Evolutionary conservation across 306 rosid genomes (phyloP).

Genomic region (Dryas octopetala): DNA sequence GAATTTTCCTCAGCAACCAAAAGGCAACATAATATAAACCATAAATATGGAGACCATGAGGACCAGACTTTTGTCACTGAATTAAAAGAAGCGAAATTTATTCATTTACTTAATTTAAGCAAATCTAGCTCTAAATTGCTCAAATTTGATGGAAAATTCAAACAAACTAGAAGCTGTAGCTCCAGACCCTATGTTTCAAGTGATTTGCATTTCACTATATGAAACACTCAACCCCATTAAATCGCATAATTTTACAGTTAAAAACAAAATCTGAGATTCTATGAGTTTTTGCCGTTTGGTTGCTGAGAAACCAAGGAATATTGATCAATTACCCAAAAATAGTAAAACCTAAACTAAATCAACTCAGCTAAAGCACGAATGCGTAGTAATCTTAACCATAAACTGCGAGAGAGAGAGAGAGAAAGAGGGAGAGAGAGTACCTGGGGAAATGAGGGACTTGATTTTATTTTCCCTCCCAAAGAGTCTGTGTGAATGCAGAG

Average conservation of each 20-base stretch:
- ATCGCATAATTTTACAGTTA: neutral
- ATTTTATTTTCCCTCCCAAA: neutral
- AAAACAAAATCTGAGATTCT: neutral
- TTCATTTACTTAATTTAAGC: neutral
- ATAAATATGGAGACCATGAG: neutral
- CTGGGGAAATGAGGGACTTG: slow-evolving; percentile 17
- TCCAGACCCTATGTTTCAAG: neutral
- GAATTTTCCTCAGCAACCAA: slow-evolving; percentile 17
- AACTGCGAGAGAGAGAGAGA: neutral
- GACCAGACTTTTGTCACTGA: neutral
- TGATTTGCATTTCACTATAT: neutral
- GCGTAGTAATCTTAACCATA: neutral
- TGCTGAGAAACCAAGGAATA: neutral
- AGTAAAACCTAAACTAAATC: neutral
- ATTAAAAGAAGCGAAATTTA: neutral
- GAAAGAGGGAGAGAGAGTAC: slow-evolving; percentile 31
- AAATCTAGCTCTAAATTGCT: neutral
- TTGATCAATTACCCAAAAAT: neutral
- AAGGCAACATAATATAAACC: neutral
- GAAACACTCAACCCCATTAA: neutral
- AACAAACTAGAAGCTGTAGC: neutral
- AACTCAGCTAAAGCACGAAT: neutral
- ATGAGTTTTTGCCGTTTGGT: neutral
- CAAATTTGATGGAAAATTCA: neutral
- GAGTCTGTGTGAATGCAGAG: neutral